Conservation (phyloP, 1,284 basidiomycete genomes). For the Leccinum ponderosum region DNA sequence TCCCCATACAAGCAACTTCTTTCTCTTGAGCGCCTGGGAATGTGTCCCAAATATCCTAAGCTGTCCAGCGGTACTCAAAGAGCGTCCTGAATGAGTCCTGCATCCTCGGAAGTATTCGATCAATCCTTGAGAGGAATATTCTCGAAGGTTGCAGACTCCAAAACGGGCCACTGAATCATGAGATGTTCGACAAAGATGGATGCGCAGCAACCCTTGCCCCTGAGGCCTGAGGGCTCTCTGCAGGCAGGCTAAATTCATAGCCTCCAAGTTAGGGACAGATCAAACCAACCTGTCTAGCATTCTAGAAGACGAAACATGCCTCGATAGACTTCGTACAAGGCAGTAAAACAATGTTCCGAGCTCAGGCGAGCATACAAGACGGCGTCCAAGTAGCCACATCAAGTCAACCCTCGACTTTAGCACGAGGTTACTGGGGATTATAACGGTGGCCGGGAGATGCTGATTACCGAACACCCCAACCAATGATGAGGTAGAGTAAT, state of each 20-base stretch:
- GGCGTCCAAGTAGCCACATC: background rate
- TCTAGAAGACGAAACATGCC: background rate
- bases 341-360: background rate
- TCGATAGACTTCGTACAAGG: background rate
- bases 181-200: background rate
- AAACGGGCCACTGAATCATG: background rate
- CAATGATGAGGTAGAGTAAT: background rate
- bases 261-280: background rate
- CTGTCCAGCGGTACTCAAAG: background rate
- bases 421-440: background rate
- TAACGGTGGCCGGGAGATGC: background rate
- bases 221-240: background rate
- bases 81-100: background rate
- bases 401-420: background rate
- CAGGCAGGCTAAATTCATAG: background rate
- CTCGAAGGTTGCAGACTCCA: background rate
- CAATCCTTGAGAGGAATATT: background rate
- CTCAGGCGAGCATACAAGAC: background rate
- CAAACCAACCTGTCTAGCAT: background rate
- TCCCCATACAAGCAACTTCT: constrained; percentile 94
- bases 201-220: background rate
- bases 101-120: background rate
- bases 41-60: background rate
- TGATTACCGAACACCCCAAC: background rate
- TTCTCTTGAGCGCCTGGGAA: constrained; percentile 74